phyloP scores from a whole-genome alignment of 305 asterid species.

The Fraxinus albicans region DNA sequence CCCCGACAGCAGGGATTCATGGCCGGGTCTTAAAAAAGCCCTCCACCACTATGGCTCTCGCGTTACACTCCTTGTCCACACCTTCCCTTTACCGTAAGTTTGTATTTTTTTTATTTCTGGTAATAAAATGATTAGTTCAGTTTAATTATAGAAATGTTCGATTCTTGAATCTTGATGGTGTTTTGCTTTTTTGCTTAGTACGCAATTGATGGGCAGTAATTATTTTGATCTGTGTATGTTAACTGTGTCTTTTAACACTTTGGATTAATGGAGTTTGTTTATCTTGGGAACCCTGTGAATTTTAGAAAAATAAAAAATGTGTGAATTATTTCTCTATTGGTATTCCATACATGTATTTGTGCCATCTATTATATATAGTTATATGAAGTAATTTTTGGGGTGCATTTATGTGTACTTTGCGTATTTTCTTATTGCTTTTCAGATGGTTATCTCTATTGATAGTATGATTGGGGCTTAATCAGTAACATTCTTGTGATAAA shows the following conservation, averaged over 20 bases:
- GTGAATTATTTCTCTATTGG: neutral
- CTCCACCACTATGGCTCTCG: constrained; percentile 49
- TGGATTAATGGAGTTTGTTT: neutral
- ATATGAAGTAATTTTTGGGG: neutral
- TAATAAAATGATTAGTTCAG: neutral
- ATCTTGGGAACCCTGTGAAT: neutral
- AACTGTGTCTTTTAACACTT: neutral
- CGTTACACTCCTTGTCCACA: constrained; percentile 54
- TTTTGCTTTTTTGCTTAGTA: neutral
- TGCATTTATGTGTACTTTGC: neutral
- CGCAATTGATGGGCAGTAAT: neutral
- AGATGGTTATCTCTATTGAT: neutral
- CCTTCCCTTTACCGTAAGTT: constrained; percentile 79
- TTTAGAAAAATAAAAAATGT: neutral
- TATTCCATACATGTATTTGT: neutral
- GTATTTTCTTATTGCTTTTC: neutral
- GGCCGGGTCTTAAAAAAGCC: constrained; percentile 76
- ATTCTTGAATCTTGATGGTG: neutral
- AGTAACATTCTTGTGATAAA: neutral
- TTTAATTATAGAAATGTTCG: neutral
- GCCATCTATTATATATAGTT: neutral
- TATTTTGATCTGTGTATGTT: neutral
- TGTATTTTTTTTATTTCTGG: neutral
- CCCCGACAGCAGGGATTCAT: constrained; percentile 84
- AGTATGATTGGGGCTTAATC: neutral